These are phyloP conservation scores for Fusarium napiforme DNA, from an alignment of 2,329 filamentous ascomycete genomes.

Conservation along the genomic window DNA sequence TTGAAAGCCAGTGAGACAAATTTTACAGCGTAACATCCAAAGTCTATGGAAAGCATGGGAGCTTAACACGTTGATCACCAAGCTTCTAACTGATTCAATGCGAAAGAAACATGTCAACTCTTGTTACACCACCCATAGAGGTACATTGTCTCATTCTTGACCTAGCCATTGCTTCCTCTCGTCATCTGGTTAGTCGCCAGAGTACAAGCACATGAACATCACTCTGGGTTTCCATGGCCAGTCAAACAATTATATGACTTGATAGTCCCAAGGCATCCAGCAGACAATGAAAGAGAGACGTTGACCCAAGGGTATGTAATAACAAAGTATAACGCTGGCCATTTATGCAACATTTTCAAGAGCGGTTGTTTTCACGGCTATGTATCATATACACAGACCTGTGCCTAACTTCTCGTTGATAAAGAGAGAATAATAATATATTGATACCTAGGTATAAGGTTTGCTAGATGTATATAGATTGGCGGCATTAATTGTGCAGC, in stretches of 20 bases:
- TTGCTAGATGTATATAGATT: not conserved
- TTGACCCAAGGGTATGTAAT: not conserved
- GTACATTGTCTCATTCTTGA: not conserved
- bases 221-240: not conserved
- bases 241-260: not conserved
- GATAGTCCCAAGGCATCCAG: not conserved
- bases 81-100: not conserved
- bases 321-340: not conserved
- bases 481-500: not conserved
- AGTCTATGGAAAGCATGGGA: not conserved
- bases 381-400: not conserved
- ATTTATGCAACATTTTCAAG: not conserved
- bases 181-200: not conserved
- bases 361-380: not conserved
- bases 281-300: no score
- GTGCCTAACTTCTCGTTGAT: not conserved
- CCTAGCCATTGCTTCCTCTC: not conserved
- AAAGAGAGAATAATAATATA: not conserved
- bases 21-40: not conserved
- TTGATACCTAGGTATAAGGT: no score
- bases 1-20: not conserved
- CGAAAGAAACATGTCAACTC: not conserved
- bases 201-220: not conserved
- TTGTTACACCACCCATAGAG: no score
- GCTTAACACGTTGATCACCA: not conserved